phyloP scores from a whole-genome alignment of 306 rosid species.

The Vigna angularis region DNA sequence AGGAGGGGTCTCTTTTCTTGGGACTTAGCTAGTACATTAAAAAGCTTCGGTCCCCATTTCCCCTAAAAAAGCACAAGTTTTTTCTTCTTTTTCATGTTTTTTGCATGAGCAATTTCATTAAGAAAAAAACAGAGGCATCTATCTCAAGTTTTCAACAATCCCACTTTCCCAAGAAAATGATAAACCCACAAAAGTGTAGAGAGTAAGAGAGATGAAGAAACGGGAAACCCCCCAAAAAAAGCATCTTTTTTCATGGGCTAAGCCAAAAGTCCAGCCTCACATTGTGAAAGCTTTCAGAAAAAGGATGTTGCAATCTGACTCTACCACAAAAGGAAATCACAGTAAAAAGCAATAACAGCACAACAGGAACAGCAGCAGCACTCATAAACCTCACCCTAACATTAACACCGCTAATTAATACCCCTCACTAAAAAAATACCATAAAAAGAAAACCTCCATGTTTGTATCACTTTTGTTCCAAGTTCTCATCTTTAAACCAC shows the following conservation, averaged over 20 bases:
- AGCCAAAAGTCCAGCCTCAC: constrained; percentile 37
- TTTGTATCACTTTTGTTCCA: constrained; percentile 6
- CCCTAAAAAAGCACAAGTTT: constrained; percentile 27
- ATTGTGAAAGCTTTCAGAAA: constrained; percentile 40
- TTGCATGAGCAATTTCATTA: background rate
- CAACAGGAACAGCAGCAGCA: constrained; percentile 21
- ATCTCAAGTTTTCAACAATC: constrained; percentile 30
- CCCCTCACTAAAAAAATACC: constrained; percentile 22
- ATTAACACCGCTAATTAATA: constrained; percentile 23
- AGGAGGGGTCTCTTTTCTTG: constrained; percentile 39
- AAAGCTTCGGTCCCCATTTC: constrained; percentile 44
- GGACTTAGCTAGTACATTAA: constrained; percentile 23
- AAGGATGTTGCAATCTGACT: constrained; percentile 43
- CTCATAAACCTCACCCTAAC: constrained; percentile 22
- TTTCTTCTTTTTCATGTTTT: background rate
- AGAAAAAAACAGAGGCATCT: constrained; percentile 17
- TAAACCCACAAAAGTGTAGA: constrained; percentile 35
- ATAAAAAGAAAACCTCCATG: constrained; percentile 30
- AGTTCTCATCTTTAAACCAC: constrained; percentile 35
- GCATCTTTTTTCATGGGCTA: constrained; percentile 40
- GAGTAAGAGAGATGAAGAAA: constrained; percentile 7
- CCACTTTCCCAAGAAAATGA: constrained; percentile 45
- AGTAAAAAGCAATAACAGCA: constrained; percentile 40
- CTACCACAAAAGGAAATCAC: constrained; percentile 46
- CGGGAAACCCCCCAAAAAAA: background rate